Conservation (phyloP, 192 early-diverging fungal genomes). For the Gigaspora rosea region DNA sequence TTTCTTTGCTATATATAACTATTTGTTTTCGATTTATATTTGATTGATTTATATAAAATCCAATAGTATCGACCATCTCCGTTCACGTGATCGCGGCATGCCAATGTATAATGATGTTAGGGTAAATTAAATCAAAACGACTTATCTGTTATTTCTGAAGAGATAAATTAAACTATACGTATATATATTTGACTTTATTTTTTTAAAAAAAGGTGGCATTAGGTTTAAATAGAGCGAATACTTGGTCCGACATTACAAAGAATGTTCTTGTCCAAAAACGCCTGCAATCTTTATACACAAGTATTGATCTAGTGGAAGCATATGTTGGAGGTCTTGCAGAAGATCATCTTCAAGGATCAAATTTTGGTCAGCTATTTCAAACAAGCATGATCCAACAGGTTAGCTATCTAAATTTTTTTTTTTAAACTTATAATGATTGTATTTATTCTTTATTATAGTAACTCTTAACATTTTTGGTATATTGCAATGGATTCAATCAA, state of each 20-base stretch:
- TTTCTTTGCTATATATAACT: background rate
- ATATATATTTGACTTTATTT: too few species aligned
- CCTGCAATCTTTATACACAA: slow-evolving; percentile 7
- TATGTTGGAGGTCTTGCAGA: slow-evolving; percentile 23
- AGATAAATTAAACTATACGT: too few species aligned
- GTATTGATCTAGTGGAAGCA: slow-evolving; percentile 20
- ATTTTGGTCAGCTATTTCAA: slow-evolving; percentile 1
- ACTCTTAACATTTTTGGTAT: too few species aligned
- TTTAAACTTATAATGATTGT: background rate
- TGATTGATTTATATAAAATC: background rate
- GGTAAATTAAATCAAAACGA: background rate
- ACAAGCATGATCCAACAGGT: slow-evolving; percentile 8
- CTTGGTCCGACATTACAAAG: slow-evolving; percentile 28
- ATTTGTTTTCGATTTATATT: too few species aligned
- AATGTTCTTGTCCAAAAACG: slow-evolving; percentile 9
- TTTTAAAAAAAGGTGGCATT: too few species aligned
- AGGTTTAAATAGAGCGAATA: background rate
- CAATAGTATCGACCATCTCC: background rate
- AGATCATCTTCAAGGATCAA: slow-evolving; percentile 24
- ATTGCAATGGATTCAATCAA: background rate
- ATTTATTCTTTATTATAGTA: too few species aligned
- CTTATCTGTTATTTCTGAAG: too few species aligned
- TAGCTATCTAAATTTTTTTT: background rate
- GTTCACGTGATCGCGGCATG: background rate
- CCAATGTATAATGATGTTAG: slow-evolving; percentile 31